Conservation (phyloP, 108 stramenopile genomes). For the Nitzschia palea region DNA sequence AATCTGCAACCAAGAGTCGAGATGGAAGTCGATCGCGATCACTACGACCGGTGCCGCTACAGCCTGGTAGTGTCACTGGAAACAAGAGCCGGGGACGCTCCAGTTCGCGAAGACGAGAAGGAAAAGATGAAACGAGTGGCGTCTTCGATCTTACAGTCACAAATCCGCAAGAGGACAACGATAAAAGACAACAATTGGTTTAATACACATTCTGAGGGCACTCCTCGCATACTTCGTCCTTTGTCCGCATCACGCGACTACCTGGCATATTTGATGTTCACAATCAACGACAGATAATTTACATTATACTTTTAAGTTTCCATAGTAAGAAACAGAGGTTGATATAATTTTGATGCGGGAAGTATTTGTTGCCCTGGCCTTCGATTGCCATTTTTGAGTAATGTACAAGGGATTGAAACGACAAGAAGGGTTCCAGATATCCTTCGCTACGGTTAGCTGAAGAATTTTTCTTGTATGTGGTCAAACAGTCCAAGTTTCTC, state of each 20-base stretch:
- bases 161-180: conserved; percentile 40
- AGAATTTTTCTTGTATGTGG: not conserved
- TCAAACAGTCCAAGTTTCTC: conserved; percentile 80
- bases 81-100: conserved; percentile 30
- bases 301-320: no score
- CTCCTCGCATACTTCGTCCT: not conserved
- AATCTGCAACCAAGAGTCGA: conserved; percentile 20
- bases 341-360: no score
- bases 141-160: conserved; percentile 45
- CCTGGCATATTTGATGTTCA: no score
- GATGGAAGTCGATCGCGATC: conserved; percentile 28
- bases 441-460: no score
- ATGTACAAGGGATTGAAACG: no score
- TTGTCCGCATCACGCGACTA: no score
- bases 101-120: conserved; percentile 22
- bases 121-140: conserved; percentile 15
- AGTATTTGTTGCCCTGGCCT: no score
- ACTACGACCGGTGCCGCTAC: conserved; percentile 27
- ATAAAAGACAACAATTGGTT: conserved; percentile 54
- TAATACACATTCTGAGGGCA: conserved; percentile 11
- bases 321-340: no score
- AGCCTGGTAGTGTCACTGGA: conserved; percentile 20
- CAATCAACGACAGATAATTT: no score
- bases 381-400: no score
- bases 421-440: no score